Evolutionary conservation across 176 grass and related monocot species (phyloP).

Genomic region (Aegilops speltoides): DNA sequence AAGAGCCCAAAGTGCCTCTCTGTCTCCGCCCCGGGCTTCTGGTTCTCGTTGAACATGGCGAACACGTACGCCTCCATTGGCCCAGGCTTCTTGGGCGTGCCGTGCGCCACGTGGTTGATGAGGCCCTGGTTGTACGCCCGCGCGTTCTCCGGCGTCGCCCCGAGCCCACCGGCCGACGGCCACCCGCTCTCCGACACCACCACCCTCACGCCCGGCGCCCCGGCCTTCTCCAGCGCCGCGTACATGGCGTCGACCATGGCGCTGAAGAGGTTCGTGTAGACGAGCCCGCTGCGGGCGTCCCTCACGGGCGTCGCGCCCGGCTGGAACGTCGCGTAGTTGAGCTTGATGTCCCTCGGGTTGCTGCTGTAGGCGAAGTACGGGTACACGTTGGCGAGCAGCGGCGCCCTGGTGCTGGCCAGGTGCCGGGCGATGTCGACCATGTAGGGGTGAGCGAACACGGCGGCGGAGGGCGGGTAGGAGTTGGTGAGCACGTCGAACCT

Average conservation of each 20-base stretch:
- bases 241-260: conserved; percentile 26
- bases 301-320: not conserved
- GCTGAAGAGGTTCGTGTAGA: not conserved
- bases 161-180: conserved; percentile 43
- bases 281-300: not conserved
- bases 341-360: not conserved
- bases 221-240: conserved; percentile 29
- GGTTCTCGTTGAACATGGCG: conserved; percentile 82
- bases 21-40: conserved; percentile 30
- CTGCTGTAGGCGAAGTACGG: not conserved
- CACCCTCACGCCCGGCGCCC: conserved; percentile 34
- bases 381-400: conserved; percentile 2
- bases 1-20: conserved; percentile 76
- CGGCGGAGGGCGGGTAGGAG: not conserved
- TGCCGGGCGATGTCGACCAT: not conserved
- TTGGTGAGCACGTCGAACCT: not conserved
- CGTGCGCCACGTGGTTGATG: conserved; percentile 43
- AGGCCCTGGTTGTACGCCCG: conserved; percentile 67
- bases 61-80: conserved; percentile 60
- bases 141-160: conserved; percentile 30
- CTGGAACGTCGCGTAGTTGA: not conserved
- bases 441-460: not conserved
- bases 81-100: conserved; percentile 51
- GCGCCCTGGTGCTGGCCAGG: not conserved
- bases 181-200: conserved; percentile 71